Conservation (phyloP, 306 rosid species). For the Pterocarpus santalinus region DNA sequence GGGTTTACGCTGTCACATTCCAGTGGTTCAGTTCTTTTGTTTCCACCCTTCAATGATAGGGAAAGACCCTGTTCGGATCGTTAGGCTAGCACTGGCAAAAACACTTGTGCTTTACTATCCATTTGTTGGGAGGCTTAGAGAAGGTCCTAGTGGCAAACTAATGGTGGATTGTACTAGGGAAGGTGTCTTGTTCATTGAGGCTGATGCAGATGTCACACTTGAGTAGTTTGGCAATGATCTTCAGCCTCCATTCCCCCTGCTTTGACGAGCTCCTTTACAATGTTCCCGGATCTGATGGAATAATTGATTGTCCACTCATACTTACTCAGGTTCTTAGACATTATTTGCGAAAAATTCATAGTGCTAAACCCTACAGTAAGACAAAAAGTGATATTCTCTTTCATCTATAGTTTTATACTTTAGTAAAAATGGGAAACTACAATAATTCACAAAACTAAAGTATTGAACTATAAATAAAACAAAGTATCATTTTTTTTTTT, state of each 20-base stretch:
- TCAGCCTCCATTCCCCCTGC: slow-evolving; percentile 57
- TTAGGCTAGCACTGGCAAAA: slow-evolving; percentile 14
- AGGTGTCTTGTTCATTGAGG: slow-evolving; percentile 49
- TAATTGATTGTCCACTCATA: slow-evolving; percentile 46
- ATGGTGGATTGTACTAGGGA: slow-evolving; percentile 53
- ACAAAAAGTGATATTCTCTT: too few species aligned
- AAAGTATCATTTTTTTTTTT: too few species aligned
- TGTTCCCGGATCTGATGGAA: slow-evolving; percentile 56
- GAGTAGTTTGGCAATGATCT: slow-evolving; percentile 43
- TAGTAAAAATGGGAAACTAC: too few species aligned
- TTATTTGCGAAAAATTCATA: too few species aligned
- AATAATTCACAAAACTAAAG: too few species aligned
- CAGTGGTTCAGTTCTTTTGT: background rate
- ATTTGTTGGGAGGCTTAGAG: slow-evolving; percentile 10
- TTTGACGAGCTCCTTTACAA: slow-evolving; percentile 51
- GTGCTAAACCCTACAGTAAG: too few species aligned
- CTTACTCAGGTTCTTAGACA: slow-evolving; percentile 41
- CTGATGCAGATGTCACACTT: background rate
- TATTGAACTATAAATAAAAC: too few species aligned
- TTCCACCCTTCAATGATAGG: background rate
- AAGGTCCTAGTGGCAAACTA: slow-evolving; percentile 22
- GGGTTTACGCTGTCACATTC: background rate
- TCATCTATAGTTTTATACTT: too few species aligned
- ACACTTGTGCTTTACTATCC: slow-evolving; percentile 38
- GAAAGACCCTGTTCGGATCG: slow-evolving; percentile 22